Base-by-base conservation (phyloP, 192 early-diverging fungal genomes). In the Pecoramyces ruminantium region DNA sequence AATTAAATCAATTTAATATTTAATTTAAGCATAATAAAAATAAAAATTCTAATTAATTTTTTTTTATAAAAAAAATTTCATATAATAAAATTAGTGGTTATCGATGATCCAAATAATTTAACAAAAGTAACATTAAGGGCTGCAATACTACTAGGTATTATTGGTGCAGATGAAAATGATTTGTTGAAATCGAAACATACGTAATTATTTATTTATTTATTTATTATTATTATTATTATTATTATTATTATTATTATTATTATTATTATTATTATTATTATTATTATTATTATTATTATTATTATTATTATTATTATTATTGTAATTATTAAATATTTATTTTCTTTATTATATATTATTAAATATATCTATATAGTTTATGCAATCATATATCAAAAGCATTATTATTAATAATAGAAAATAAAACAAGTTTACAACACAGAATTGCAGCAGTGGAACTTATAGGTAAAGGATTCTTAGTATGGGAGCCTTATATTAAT, bases 401-500 rank as follows among this genome's bases (percentile, higher is more conserved):
- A 77, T 94, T 29, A 85, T 87, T 29, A 93, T 94, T 94, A 29
- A 85, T 88, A 28, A 93, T 95, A 82, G 88, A 89, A 18, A 85
- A 79, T 21, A 86, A 84, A 34, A 29, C 85, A 27, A 80, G 80
- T 25, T 83, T 82, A 34, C 84, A 88, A 27, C 86, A 90, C 79
- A 86, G 89, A 67, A 81, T 91, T 67, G 81, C 90, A 0, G 92
- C 93, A 0, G 88, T 95, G 67, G 93, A 95, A 79, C 78, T 96
- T 6, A 80, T 95, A 1, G 92, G 92, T 0, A 85, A 87, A 67
- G 95, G 94, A 11, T 95, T 94, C 85, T 67, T 86, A 38, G 84
- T 85, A 0, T 95, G 93, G 93, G 93, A 95, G 78, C 86, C 93
- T 12, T 92, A 91, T 82, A 87, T 94, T 38, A 94, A 94, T 80